Evolutionary conservation across 257 asterid genomes (phyloP), one percentile per base, ranked within the genome.

Genomic region (Nicotiana undulata): DNA sequence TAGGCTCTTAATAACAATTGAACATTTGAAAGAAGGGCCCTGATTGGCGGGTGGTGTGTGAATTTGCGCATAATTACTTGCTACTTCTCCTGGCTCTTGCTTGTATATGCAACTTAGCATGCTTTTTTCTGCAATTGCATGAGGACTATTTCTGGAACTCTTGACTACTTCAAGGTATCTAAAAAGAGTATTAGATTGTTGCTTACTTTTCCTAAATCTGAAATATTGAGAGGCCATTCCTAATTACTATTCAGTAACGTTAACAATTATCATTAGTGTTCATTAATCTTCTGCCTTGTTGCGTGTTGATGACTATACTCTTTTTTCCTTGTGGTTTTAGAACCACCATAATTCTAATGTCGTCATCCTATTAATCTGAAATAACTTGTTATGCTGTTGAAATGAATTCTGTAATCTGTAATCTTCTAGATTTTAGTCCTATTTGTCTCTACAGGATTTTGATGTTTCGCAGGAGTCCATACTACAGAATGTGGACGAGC

Each of bases 381-480:
- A 24, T 16, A n/a, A 18, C 9, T 55, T 51, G 78, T 32, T 46
- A 8, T 49, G 78, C 61, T 24, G 40, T 72, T 72, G 60, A 29
- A 17, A 13, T 72, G 49, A 49, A 49, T 46, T 13, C 7, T 15
- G 29, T 49, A 26, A 24, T 74, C 24, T 15, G 20, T 49, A 17
- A 15, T 49, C 6, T 44, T 70, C 77, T 22, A 8, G 20, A 74
- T 79, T 64, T 79, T 79, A 63, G 4, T 53, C 20, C 2, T 74
- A 40, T 37, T 61, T 83, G 70, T 86, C 79, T 76, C 58, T 75
- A 49, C 81, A 94, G 97, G 97, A 92, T 83, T 82, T 94, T 89
- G 95, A 92, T 86, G 55, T 92, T 66, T 89, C 94, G 18, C 95
- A 90, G 87, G 98, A 92, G 78, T 91, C 97, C n/a, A 87, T 90